These are phyloP conservation scores for Candida tetrigidarum DNA, from an alignment of 1,139 yeast genomes.

Conservation along the genomic window DNA sequence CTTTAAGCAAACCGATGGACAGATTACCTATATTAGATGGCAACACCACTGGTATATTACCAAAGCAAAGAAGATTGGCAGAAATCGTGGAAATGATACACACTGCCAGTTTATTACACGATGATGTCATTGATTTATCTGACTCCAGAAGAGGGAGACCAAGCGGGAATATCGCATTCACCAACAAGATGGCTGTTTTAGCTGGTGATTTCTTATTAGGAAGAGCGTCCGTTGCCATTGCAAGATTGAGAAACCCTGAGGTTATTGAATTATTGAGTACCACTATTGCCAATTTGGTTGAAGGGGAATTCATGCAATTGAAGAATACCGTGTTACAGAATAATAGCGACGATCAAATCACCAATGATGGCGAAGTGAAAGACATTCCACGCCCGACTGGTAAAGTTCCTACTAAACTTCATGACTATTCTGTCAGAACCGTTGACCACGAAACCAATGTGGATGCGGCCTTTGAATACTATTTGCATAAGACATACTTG, in stretches of 20 bases:
- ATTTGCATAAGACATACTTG: slow-evolving; percentile 90
- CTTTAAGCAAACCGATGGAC: slow-evolving; percentile 81
- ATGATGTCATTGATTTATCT: slow-evolving; percentile 94
- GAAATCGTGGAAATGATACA: slow-evolving; percentile 99
- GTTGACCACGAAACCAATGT: slow-evolving; percentile 72
- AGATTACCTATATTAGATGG: slow-evolving; percentile 65
- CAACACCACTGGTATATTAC: slow-evolving; percentile 66
- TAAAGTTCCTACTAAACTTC: slow-evolving; percentile 60
- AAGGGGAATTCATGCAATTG: slow-evolving; percentile 98
- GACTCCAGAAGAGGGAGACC: slow-evolving; percentile 92
- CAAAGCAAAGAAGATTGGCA: slow-evolving; percentile 93
- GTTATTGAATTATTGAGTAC: slow-evolving; percentile 95
- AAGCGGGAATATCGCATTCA: slow-evolving; percentile 90
- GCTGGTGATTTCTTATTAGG: slow-evolving; percentile 97
- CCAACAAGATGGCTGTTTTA: slow-evolving; percentile 95
- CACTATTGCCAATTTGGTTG: slow-evolving; percentile 94
- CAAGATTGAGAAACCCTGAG: slow-evolving; percentile 93
- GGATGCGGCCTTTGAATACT: slow-evolving; percentile 90
- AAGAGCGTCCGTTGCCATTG: slow-evolving; percentile 94
- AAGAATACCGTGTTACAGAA: slow-evolving; percentile 76
- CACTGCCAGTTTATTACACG: slow-evolving; percentile 95
- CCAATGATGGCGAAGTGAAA: slow-evolving; percentile 55
- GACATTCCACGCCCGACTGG: slow-evolving; percentile 65
- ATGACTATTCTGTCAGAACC: slow-evolving; percentile 59
- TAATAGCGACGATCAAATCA: slow-evolving; percentile 47